Evolutionary conservation across 352 stramenopile species (phyloP).

Genomic region (Globisporangium mamillatum): DNA sequence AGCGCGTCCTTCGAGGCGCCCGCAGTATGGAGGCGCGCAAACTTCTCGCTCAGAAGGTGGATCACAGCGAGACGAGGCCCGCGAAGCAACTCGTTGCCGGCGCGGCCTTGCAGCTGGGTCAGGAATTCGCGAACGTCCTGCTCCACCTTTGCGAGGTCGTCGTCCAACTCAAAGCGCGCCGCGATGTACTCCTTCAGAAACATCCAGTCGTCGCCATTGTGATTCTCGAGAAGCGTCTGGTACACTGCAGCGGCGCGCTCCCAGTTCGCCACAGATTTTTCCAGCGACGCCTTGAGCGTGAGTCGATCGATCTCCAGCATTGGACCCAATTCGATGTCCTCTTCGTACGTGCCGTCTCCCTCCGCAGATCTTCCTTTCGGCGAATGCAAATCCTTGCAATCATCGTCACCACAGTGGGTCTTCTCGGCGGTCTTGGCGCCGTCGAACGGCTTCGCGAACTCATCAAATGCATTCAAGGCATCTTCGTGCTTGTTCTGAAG

Average conservation of each 20-base stretch:
- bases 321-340: constrained; percentile 81
- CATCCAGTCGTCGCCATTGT: constrained; percentile 81
- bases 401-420: constrained; percentile 2
- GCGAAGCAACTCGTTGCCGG: constrained; percentile 54
- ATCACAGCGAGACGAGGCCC: constrained; percentile 67
- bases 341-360: constrained; percentile 70
- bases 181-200: constrained; percentile 70
- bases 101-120: constrained; percentile 36
- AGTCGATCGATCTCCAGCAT: constrained; percentile 79
- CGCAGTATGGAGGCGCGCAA: constrained; percentile 29
- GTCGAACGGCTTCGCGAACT: constrained; percentile 44
- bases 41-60: constrained; percentile 49
- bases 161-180: constrained; percentile 41
- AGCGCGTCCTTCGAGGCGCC: constrained; percentile 18
- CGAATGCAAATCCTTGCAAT: constrained; percentile 4
- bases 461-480: constrained; percentile 70
- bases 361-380: constrained; percentile 59
- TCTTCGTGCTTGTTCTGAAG: constrained; percentile 62
- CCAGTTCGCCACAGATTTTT: constrained; percentile 48
- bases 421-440: constrained; percentile 12
- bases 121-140: constrained; percentile 39
- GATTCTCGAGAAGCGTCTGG: constrained; percentile 55
- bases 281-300: constrained; percentile 62
- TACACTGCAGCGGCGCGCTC: constrained; percentile 54
- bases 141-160: constrained; percentile 24